Conservation (phyloP, 108 stramenopile species). For the Cylindrotheca closterium region DNA sequence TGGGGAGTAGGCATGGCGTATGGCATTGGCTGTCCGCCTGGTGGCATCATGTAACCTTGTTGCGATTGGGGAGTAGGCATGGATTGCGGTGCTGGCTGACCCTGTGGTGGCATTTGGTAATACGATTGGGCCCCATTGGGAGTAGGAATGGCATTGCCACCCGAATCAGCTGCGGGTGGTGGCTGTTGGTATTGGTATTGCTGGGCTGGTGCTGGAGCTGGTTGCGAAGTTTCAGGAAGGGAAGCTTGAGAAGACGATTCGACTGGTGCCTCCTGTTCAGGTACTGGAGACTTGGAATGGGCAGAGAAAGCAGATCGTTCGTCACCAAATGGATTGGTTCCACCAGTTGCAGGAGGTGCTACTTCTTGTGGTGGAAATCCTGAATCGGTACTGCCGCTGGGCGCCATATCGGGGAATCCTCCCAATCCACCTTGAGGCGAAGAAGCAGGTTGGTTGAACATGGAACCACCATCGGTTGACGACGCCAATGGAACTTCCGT, state of each 20-base stretch:
- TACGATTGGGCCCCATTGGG: background rate
- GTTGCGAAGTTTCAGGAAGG: no score
- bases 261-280: background rate
- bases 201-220: background rate
- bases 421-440: background rate
- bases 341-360: no score
- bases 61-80: background rate
- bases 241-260: no score
- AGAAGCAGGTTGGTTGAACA: background rate
- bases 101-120: background rate
- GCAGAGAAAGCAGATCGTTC: background rate
- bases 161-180: background rate
- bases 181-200: background rate
- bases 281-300: background rate
- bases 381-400: no score
- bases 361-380: no score
- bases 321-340: no score
- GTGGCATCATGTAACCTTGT: background rate
- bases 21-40: background rate
- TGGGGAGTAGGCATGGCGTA: conserved; percentile 13
- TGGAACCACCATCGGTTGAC: background rate
- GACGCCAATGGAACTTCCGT: background rate
- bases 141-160: conserved; percentile 5
- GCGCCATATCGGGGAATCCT: background rate
- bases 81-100: no score